Base-by-base conservation (phyloP, 148 eudicot species). In the Linanthus parryae region DNA sequence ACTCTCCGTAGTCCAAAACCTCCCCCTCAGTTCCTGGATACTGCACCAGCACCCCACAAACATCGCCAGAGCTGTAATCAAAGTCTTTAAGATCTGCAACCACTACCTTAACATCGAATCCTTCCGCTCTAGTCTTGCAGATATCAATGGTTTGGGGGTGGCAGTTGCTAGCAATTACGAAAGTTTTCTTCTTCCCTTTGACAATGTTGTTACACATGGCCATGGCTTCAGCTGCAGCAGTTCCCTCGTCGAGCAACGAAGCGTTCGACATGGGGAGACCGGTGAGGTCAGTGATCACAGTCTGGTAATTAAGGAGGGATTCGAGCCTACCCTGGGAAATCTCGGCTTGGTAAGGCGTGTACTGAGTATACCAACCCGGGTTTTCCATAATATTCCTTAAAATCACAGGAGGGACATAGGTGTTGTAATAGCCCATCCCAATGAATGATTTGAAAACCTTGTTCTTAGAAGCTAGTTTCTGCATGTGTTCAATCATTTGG, bases 11-110 rank as follows among this genome's bases (percentile, higher is more conserved):
- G 39, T 88, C 96, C 76, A 81, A 62, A 53, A 88, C 68, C 40
- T 81, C 96, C 7, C 96, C 96, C 61, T 84, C 94, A 18, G 96
- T 88, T n/a, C 94, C 96, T 8, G 96, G 96, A 67, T 88, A 88
- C 79, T 88, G 96, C 48, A 88, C 82, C 48, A 88, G 27, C 34
- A 88, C 89, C 28, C 96, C 96, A 71, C 89, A 84, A 49, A 84
- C 89, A 57, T 88, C 94, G 15, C 94, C 86, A 0, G 86, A 81
- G 22, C 64, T 64, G 51, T 84, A 88, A 73, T 84, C 80, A 27
- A 88, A 61, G 25, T 84, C 89, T 67, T 84, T 81, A 29, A 81
- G 56, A 52, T 88, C 89, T 1, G 59, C 38, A 26, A 66, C 74
- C 12, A 72, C 74, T 0, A 88, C 89, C 59, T 88, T 84, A 45